Evolutionary conservation across 805 yeast genomes (phyloP), one percentile per base, ranked within the genome.

Genomic region (Wickerhamomyces tratensis): DNA sequence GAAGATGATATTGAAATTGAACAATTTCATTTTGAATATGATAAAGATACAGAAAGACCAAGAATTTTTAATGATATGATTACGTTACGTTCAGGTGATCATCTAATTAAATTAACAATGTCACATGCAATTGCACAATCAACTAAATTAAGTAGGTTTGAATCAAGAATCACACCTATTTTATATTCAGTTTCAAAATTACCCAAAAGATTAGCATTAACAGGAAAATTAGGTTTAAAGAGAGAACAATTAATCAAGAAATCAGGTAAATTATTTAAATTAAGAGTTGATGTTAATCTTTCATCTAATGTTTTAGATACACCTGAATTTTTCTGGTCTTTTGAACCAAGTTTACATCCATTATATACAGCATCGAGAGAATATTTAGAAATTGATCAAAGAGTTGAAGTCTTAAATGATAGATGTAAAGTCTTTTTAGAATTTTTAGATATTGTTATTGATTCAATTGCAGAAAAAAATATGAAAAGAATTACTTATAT

Each of bases 121-220:
- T 86, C 97, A 1, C 96, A 93, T 62, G 96, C 98, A 2, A 86
- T 93, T 47, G 97, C 98, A 0, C 98, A 93, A 62, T 86, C 94
- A 49, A 89, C 97, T 1, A 93, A 89, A 59, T 64, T 93, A 31
- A 84, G 95, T 36, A 67, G 89, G 45, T 93, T 91, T 63, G 98
- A 93, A 61, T 84, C 95, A 36, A 71, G 95, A 51, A 87, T 93
- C 81, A 85, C 91, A 12, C 79, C 80, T 33, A 80, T 84, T 45
- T 69, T 93, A 56, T 82, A 79, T 46, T 82, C 88, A 49, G 91
- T 91, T 33, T 82, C 94, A n/a, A 81, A 80, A 55, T 69, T 93
- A 33, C 98, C 98, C 2, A 86, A 86, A 54, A 76, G 89, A 45
- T 64, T 93, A 41, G 98, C 98, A 0, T 63, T 93, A 34, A 86